Conservation (phyloP, 768 basidiomycete species). For the Porphyrellus cyaneotinctus region DNA sequence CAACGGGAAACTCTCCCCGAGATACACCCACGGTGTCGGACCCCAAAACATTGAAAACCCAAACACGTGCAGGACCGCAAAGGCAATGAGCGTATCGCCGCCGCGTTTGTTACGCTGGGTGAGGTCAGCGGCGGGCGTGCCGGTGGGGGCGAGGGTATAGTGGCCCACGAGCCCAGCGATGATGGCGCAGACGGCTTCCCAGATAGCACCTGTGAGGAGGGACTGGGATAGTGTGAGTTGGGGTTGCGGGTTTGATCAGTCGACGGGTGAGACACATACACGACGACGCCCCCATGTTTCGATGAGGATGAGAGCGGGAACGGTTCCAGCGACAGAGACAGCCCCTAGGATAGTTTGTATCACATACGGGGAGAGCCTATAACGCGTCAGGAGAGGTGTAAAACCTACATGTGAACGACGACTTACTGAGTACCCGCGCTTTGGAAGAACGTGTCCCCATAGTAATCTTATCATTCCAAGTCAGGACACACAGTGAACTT, state of each 20-base stretch:
- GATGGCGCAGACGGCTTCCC: constrained; percentile 57
- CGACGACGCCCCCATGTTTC: constrained; percentile 71
- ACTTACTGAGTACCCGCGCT: constrained; percentile 61
- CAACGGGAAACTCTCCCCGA: constrained; percentile 79
- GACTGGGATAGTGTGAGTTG: neutral
- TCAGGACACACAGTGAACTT: neutral
- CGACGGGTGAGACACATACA: constrained; percentile 36
- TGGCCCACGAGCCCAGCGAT: constrained; percentile 73
- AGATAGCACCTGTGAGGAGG: constrained; percentile 41
- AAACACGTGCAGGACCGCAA: constrained; percentile 71
- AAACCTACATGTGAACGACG: neutral
- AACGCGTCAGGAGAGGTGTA: neutral
- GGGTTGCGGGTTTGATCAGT: neutral
- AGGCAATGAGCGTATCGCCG: constrained; percentile 59
- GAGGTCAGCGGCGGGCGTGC: constrained; percentile 43
- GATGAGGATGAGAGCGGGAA: constrained; percentile 65
- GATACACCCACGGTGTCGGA: constrained; percentile 69
- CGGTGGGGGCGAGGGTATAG: constrained; percentile 53
- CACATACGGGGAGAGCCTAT: constrained; percentile 58
- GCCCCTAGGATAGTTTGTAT: constrained; percentile 71
- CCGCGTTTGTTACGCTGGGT: constrained; percentile 49
- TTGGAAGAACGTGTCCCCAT: constrained; percentile 28
- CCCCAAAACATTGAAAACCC: constrained; percentile 75
- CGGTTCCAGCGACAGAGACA: constrained; percentile 67
- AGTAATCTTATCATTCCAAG: constrained; percentile 7